Evolutionary conservation across 202 grass and related monocot genomes (phyloP).

Genomic region (Carex arenaria): DNA sequence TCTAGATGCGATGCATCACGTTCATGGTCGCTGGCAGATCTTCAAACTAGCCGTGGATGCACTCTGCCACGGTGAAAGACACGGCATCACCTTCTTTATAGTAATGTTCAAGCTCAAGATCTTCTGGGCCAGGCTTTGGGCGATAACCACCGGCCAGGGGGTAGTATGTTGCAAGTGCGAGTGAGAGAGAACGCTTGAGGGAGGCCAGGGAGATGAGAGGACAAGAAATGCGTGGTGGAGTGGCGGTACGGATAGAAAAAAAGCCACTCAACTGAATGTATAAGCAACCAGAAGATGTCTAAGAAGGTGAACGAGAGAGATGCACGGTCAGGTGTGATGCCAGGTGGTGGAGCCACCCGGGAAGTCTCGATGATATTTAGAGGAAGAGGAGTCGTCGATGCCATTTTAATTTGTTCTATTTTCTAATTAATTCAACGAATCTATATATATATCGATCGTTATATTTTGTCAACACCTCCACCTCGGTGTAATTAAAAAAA

Average conservation of each 20-base stretch:
- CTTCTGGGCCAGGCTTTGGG: neutral
- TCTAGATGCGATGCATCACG: neutral
- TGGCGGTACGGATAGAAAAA: conserved; percentile 16
- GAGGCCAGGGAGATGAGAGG: neutral
- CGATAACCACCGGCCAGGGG: neutral
- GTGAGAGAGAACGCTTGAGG: neutral
- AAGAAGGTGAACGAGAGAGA: conserved; percentile 28
- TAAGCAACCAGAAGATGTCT: conserved; percentile 15
- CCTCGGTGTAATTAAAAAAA: no score
- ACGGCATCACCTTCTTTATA: neutral
- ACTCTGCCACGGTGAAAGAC: neutral
- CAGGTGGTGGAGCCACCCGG: neutral
- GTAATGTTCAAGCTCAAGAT: neutral
- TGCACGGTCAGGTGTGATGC: neutral
- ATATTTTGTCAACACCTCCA: no score
- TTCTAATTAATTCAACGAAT: no score
- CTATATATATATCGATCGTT: no score
- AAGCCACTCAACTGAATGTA: conserved; percentile 14
- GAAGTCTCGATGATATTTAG: neutral
- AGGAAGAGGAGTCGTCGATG: neutral
- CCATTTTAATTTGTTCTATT: neutral
- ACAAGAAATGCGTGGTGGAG: neutral
- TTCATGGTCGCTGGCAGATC: neutral
- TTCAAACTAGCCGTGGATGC: neutral
- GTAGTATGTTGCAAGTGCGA: neutral